Evolutionary conservation across 345 rosid genomes (phyloP).

Genomic region (Syzygium grande): DNA sequence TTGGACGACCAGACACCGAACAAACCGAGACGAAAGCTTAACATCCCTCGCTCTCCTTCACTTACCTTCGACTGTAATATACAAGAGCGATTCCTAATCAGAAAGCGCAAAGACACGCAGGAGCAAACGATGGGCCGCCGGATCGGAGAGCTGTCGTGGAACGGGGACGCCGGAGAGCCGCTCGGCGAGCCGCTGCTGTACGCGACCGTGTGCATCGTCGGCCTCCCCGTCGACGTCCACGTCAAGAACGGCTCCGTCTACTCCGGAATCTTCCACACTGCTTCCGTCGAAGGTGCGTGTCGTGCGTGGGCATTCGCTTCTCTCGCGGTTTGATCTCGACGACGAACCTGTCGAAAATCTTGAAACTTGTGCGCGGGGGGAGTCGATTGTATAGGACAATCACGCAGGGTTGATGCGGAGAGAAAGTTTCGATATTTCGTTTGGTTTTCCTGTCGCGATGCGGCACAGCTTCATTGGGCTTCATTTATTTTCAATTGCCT

Average conservation of each 20-base stretch:
- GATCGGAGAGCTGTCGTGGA: conserved; percentile 16
- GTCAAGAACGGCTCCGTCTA: conserved; percentile 74
- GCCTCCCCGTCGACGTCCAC: conserved; percentile 72
- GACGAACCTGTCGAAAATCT: background rate
- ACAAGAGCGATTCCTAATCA: background rate
- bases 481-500: background rate
- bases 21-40: background rate
- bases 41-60: background rate
- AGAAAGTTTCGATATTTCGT: background rate
- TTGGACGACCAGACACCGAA: background rate
- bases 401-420: background rate
- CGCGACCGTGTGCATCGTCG: conserved; percentile 69
- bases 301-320: background rate
- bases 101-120: background rate
- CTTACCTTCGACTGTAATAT: background rate
- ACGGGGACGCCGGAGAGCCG: conserved; percentile 16
- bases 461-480: background rate
- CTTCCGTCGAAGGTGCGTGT: conserved; percentile 52
- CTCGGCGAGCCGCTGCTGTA: conserved; percentile 49
- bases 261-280: conserved; percentile 75
- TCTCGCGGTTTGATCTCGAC: background rate
- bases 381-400: background rate
- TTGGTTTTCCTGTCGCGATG: background rate
- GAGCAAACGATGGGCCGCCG: conserved; percentile 32
- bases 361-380: background rate